Percentiles rank a stretch among this genome's conserved stretches.
phyloP scores from a whole-genome alignment of 225 moss, liverwort and hornwort genomes.

The Asterella californica region DNA sequence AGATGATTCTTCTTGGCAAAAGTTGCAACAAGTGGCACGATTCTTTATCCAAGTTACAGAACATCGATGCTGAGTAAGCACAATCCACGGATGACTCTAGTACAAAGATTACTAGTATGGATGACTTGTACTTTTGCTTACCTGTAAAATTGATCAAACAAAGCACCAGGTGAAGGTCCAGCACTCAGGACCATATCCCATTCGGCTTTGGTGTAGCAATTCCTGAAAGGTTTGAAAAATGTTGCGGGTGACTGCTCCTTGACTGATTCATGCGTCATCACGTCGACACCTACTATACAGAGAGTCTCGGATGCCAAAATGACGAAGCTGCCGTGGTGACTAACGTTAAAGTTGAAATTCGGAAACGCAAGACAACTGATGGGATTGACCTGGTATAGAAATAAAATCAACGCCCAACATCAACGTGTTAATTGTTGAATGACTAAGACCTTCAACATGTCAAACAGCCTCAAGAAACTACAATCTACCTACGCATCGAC shows the following conservation, averaged over 20 bases:
- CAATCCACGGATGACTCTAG: too few species aligned
- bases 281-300: conserved; percentile 61
- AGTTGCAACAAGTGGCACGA: neutral
- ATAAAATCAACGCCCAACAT: too few species aligned
- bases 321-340: conserved; percentile 61
- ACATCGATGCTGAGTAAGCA: too few species aligned
- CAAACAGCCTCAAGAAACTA: too few species aligned
- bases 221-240: conserved; percentile 41
- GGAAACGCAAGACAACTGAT: conserved; percentile 27
- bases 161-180: conserved; percentile 31
- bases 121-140: conserved; percentile 2
- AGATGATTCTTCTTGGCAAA: neutral
- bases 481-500: too few species aligned
- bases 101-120: too few species aligned
- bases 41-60: neutral
- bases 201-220: conserved; percentile 50
- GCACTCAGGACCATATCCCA: conserved; percentile 54
- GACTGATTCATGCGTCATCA: conserved; percentile 33
- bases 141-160: conserved; percentile 70
- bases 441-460: neutral
- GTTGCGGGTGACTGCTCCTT: conserved; percentile 30
- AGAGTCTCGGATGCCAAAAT: conserved; percentile 60
- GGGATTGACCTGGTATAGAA: conserved; percentile 19
- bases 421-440: neutral
- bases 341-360: conserved; percentile 63